phyloP scores from a whole-genome alignment of 1,139 yeast species.

The Geotrichum fermentans region DNA sequence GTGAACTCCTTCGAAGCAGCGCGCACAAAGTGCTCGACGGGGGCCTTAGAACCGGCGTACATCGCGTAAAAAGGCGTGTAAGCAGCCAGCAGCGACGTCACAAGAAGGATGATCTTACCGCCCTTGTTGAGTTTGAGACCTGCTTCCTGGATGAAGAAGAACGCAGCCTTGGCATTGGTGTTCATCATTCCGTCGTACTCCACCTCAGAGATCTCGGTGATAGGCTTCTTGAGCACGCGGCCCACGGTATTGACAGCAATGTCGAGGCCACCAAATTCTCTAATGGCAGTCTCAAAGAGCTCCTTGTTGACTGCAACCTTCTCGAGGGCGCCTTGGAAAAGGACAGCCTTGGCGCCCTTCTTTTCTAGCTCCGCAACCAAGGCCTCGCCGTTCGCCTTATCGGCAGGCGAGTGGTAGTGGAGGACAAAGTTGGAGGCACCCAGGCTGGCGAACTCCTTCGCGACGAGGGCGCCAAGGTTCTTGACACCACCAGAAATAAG shows the following conservation, averaged over 20 bases:
- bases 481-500: conserved; percentile 63
- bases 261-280: conserved; percentile 48
- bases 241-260: conserved; percentile 66
- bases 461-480: conserved; percentile 57
- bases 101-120: conserved; percentile 54
- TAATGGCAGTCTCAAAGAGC: conserved; percentile 46
- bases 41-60: conserved; percentile 59
- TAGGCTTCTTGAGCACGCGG: conserved; percentile 57
- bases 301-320: conserved; percentile 42
- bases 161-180: conserved; percentile 56
- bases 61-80: conserved; percentile 54
- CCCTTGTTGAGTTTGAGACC: conserved; percentile 47
- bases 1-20: conserved; percentile 55
- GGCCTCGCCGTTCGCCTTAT: conserved; percentile 41
- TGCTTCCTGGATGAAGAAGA: conserved; percentile 57
- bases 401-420: conserved; percentile 50
- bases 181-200: conserved; percentile 54
- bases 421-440: conserved; percentile 52
- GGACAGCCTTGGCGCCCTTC: conserved; percentile 43
- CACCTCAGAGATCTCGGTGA: conserved; percentile 46
- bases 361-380: conserved; percentile 41
- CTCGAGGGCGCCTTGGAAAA: conserved; percentile 46
- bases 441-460: conserved; percentile 50
- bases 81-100: conserved; percentile 63
- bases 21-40: conserved; percentile 56